These are phyloP conservation scores for Sedum album DNA, from an alignment of 164 flowering plant species.

Conservation along the genomic window DNA sequence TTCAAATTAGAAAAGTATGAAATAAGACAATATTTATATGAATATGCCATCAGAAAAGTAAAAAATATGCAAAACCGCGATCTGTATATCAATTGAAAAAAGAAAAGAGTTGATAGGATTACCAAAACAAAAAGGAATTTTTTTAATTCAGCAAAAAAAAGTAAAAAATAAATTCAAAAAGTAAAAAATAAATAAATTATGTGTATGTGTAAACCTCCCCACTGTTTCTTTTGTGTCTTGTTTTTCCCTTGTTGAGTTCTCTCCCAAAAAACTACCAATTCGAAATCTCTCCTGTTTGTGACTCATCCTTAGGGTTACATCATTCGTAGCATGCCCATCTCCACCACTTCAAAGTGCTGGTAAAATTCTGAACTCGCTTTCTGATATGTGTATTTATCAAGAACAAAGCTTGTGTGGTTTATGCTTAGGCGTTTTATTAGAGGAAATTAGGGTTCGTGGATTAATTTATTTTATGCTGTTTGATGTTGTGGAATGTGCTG, in stretches of 20 bases:
- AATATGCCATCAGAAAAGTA: background rate
- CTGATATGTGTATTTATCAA: background rate
- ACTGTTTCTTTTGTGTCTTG: background rate
- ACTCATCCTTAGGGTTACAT: background rate
- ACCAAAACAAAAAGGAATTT: background rate
- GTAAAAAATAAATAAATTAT: background rate
- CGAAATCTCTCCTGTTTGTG: background rate
- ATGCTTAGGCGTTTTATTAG: background rate
- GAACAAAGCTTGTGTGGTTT: background rate
- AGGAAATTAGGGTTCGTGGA: background rate
- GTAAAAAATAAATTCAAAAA: background rate
- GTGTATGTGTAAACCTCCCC: background rate
- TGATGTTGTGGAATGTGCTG: background rate
- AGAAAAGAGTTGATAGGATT: background rate
- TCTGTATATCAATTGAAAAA: background rate
- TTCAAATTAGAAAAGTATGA: too few relatives aligned
- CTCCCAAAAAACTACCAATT: conserved; percentile 1
- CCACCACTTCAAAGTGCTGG: conserved; percentile 2
- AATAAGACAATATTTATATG: too few relatives aligned
- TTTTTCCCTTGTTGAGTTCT: background rate
- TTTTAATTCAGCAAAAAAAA: background rate
- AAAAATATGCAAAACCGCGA: background rate
- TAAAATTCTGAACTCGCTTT: background rate
- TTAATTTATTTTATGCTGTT: background rate
- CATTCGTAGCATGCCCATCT: conserved; percentile 4